Percentiles rank a stretch among this genome's conserved stretches.
Evolutionary conservation across 108 stramenopile genomes (phyloP).

Genomic region (Stephanodiscus minutulus): DNA sequence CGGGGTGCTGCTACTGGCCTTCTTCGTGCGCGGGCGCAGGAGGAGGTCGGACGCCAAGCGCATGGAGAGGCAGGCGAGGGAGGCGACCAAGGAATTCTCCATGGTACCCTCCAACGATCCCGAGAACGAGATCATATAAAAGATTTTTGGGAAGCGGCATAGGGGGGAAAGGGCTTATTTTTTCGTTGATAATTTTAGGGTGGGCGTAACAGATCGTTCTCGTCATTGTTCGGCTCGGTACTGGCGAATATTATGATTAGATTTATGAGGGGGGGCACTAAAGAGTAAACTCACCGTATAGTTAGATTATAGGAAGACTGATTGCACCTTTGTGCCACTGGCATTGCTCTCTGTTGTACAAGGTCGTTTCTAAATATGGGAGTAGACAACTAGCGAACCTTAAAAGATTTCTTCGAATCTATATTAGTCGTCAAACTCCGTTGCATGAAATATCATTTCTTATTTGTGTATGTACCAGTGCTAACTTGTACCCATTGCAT

Average conservation of each 20-base stretch:
- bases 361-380: too few relatives aligned
- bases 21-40: conserved; percentile 18
- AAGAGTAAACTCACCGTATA: too few relatives aligned
- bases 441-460: background rate
- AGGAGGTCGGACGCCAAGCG: conserved; percentile 19
- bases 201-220: too few relatives aligned
- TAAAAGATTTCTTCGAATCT: background rate
- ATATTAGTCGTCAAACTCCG: background rate
- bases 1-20: conserved; percentile 15
- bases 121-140: background rate
- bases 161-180: too few relatives aligned
- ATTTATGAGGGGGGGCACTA: too few relatives aligned
- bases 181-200: too few relatives aligned
- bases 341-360: too few relatives aligned
- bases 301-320: too few relatives aligned
- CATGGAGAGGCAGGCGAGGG: conserved; percentile 27
- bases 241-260: too few relatives aligned
- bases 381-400: background rate
- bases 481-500: background rate
- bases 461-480: background rate
- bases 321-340: too few relatives aligned
- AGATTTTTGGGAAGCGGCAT: background rate
- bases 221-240: too few relatives aligned
- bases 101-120: conserved; percentile 21
- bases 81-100: conserved; percentile 39